Evolutionary conservation across 371 early-diverging fungal genomes (phyloP).

Genomic region (Paraphysoderma sedebokerense): DNA sequence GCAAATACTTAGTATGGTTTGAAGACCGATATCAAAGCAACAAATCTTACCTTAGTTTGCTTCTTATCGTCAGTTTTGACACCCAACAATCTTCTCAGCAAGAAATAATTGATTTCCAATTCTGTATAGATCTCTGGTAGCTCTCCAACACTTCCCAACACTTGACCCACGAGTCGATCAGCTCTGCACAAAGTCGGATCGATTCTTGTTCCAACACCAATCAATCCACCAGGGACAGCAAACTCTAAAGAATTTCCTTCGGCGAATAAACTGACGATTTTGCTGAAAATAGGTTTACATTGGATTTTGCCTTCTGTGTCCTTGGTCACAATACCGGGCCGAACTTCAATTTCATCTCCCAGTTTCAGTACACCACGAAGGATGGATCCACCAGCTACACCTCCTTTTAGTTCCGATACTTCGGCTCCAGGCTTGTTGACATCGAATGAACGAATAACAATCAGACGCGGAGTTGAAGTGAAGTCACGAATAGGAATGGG

Average conservation of each 20-base stretch:
- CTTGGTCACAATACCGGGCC: conserved; percentile 97
- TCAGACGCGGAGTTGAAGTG: conserved; percentile 77
- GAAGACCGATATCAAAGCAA: conserved; percentile 1
- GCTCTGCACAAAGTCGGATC: conserved; percentile 98
- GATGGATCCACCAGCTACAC: conserved; percentile 99
- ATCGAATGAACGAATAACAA: conserved; percentile 99
- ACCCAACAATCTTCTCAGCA: conserved; percentile 92
- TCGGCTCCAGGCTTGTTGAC: conserved; percentile 99
- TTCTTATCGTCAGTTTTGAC: conserved; percentile 94
- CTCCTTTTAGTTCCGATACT: conserved; percentile 91
- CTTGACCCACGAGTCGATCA: conserved; percentile 98
- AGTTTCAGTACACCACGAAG: conserved; percentile 88
- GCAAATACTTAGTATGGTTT: not conserved
- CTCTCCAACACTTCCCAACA: conserved; percentile 89
- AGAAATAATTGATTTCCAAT: conserved; percentile 90
- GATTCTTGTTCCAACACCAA: conserved; percentile 98
- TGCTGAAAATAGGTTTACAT: conserved; percentile 86
- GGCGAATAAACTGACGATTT: conserved; percentile 83
- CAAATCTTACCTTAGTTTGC: conserved; percentile 60
- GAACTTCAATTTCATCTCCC: conserved; percentile 97
- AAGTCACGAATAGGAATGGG: conserved; percentile 96
- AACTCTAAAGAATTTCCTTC: conserved; percentile 89
- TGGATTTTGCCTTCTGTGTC: conserved; percentile 75
- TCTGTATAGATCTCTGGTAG: conserved; percentile 93
- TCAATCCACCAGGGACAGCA: conserved; percentile 99